phyloP scores from a whole-genome alignment of 108 stramenopile species.

The Skeletonema potamos region DNA sequence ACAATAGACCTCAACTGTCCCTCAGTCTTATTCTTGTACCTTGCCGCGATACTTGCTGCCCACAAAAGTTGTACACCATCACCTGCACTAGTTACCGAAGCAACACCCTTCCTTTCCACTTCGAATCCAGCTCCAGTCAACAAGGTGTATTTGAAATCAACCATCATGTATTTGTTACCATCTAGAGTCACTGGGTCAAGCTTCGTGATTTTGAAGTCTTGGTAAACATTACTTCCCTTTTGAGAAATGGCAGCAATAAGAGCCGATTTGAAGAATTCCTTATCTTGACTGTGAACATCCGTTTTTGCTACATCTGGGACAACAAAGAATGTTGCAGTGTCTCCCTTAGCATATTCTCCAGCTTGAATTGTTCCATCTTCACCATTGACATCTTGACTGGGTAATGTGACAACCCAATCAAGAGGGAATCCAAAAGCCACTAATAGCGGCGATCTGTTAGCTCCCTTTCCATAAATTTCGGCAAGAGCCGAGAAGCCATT shows the following conservation, averaged over 20 bases:
- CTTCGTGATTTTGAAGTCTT: constrained; percentile 92
- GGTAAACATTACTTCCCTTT: constrained; percentile 90
- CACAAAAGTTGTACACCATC: constrained; percentile 82
- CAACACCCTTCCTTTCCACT: constrained; percentile 90
- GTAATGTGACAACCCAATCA: constrained; percentile 90
- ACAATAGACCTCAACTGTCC: constrained; percentile 62
- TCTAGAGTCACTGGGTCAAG: constrained; percentile 56
- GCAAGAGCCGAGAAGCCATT: constrained; percentile 85
- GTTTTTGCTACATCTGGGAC: constrained; percentile 65
- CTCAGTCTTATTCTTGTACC: constrained; percentile 83
- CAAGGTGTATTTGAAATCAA: constrained; percentile 94
- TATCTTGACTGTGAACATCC: constrained; percentile 61
- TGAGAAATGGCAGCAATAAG: constrained; percentile 76
- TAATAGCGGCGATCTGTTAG: constrained; percentile 85
- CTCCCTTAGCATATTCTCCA: constrained; percentile 96
- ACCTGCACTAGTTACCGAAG: constrained; percentile 82
- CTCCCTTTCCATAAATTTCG: constrained; percentile 83
- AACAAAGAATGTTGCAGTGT: constrained; percentile 91
- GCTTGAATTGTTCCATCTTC: constrained; percentile 95
- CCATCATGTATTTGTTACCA: constrained; percentile 65
- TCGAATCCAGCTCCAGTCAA: constrained; percentile 96
- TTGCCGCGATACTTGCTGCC: constrained; percentile 68
- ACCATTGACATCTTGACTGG: constrained; percentile 90
- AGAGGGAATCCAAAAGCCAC: constrained; percentile 86
- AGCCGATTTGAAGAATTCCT: constrained; percentile 69